phyloP scores from a whole-genome alignment of 176 grass and related monocot species.

The Raddia distichophylla region DNA sequence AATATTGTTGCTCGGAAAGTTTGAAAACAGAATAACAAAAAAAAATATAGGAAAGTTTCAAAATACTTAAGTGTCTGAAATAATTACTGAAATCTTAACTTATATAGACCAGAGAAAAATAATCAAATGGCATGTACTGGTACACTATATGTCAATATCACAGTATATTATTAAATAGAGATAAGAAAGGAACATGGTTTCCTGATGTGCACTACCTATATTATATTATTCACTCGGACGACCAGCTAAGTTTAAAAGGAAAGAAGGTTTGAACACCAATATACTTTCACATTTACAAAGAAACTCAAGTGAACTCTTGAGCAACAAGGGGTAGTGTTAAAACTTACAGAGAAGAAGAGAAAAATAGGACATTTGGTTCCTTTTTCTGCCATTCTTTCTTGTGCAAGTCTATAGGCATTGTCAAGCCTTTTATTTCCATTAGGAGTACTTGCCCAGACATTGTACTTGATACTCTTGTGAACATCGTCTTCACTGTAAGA shows the following conservation, averaged over 20 bases:
- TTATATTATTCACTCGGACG: constrained; percentile 6
- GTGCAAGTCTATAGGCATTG: constrained; percentile 73
- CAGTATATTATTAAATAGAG: constrained; percentile 8
- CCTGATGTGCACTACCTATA: background rate
- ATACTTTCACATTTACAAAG: constrained; percentile 15
- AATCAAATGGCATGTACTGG: background rate
- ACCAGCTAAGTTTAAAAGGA: constrained; percentile 7
- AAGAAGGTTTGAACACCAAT: constrained; percentile 2
- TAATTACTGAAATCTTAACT: constrained; percentile 14
- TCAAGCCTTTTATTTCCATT: constrained; percentile 98
- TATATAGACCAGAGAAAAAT: constrained; percentile 21
- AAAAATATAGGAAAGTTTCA: background rate
- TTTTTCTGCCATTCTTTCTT: constrained; percentile 73
- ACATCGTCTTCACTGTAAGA: constrained; percentile 98
- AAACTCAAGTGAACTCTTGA: background rate
- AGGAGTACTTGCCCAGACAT: constrained; percentile 95
- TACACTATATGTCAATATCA: background rate
- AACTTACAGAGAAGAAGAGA: constrained; percentile 95
- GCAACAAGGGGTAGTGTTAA: constrained; percentile 25
- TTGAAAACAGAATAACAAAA: background rate
- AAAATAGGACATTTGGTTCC: constrained; percentile 74
- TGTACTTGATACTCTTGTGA: constrained; percentile 97
- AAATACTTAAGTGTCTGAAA: background rate
- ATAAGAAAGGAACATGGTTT: constrained; percentile 2
- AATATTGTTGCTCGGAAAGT: background rate